Conservation (phyloP, 495 filamentous ascomycete species). For the Friedmanniomyces simplex region DNA sequence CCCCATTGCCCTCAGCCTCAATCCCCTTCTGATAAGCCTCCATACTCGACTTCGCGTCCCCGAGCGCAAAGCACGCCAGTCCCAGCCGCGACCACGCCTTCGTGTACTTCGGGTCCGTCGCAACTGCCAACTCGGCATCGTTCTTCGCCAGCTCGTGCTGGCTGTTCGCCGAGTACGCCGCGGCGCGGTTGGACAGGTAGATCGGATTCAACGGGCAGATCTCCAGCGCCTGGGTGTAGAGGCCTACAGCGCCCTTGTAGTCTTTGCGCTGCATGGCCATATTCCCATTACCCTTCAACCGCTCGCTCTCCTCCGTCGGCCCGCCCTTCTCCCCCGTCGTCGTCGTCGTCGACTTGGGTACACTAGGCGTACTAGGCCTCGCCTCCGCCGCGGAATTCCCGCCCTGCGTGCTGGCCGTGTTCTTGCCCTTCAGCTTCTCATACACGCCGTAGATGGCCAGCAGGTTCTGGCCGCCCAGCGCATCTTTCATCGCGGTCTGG, state of each 20-base stretch:
- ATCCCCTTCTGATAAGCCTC: slow-evolving; percentile 92
- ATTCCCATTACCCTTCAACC: slow-evolving; percentile 81
- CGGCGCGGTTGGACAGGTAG: slow-evolving; percentile 94
- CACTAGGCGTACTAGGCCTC: slow-evolving; percentile 3
- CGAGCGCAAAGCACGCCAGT: slow-evolving; percentile 78
- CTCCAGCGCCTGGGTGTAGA: slow-evolving; percentile 74
- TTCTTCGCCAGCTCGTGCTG: slow-evolving; percentile 70
- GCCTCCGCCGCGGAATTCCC: background rate
- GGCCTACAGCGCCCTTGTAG: slow-evolving; percentile 65
- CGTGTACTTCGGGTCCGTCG: slow-evolving; percentile 81
- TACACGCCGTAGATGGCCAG: slow-evolving; percentile 87
- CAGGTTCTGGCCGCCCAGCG: slow-evolving; percentile 74
- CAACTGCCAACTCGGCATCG: slow-evolving; percentile 81
- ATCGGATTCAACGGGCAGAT: slow-evolving; percentile 80
- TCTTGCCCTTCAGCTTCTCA: slow-evolving; percentile 79
- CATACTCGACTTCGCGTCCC: slow-evolving; percentile 81
- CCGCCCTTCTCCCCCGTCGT: slow-evolving; percentile 21
- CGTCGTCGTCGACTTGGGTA: slow-evolving; percentile 1
- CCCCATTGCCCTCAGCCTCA: slow-evolving; percentile 85
- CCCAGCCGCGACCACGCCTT: slow-evolving; percentile 93
- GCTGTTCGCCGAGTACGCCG: slow-evolving; percentile 70
- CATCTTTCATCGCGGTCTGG: slow-evolving; percentile 58
- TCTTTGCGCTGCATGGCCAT: slow-evolving; percentile 88
- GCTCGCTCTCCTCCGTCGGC: slow-evolving; percentile 59
- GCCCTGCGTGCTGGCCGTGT: slow-evolving; percentile 30